Evolutionary conservation across 768 basidiomycete species (phyloP), one percentile per base, ranked within the genome.

Genomic region (Clitopilus hobsonii): DNA sequence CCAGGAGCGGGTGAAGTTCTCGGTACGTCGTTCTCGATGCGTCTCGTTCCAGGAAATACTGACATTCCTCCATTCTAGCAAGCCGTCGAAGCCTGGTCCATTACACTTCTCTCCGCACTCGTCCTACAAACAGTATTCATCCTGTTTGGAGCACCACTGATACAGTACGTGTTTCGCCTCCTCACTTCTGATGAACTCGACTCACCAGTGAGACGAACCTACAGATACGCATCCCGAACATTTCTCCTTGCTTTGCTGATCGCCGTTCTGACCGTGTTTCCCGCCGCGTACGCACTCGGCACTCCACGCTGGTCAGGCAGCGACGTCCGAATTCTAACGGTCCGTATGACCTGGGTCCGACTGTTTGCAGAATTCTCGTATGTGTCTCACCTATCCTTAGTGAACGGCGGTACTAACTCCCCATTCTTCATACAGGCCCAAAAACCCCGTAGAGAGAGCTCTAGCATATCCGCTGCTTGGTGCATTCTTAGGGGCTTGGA

Each of bases 291-390:
- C 64, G 76, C 83, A 2, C 73, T 93, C 16, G 90, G 90, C 6
- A 58, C 74, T 2, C 88, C 90, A 0, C 77, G 77, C 30, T 59
- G 82, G 14, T 68, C 69, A 20, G n/a, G n/a, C n/a, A 67, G 65
- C 18, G 71, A 73, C 47, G 69, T 74, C 6, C 64, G 69, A 14
- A 75, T 85, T 1, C 63, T 84, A 29, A 67, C 82, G 52, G 79
- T 77, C 45, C 77, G 87, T 38, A 75, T 85, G 65, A 80, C 81
- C 5, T 92, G 91, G 88, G 77, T 83, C 22, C 80, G 90, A 50
- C 74, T 98, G 36, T 94, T 95, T 64, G 88, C 82, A 49, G 89
- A 94, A 60, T 71, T 90, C 57, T 78, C 81, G 94, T 96, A 65
- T 67, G 92, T 85, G 3, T 18, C 41, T 41, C 32, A 51, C 27